Conservation (phyloP, 805 yeast species). For the Starmerella sp. region DNA sequence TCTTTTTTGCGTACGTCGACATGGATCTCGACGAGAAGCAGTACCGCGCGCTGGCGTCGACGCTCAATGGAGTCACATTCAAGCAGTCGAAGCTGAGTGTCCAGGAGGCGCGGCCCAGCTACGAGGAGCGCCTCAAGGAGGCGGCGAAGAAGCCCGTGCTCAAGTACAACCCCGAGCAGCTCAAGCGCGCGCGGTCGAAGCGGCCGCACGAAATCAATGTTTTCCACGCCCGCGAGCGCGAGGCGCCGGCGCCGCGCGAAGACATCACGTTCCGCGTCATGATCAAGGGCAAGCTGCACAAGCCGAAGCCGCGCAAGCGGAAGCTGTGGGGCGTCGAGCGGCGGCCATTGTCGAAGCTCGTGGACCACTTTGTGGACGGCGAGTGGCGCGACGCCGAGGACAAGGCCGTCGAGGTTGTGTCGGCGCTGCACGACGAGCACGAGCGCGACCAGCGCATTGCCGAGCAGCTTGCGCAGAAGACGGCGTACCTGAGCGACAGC, state of each 20-base stretch:
- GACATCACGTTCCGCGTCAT: constrained; percentile 51
- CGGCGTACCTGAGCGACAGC: constrained; percentile 22
- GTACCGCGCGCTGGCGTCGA: constrained; percentile 40
- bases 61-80: constrained; percentile 60
- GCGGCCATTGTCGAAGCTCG: constrained; percentile 40
- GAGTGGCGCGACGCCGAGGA: constrained; percentile 73
- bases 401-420: constrained; percentile 54
- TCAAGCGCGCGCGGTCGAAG: constrained; percentile 29
- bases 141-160: constrained; percentile 37
- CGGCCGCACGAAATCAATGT: constrained; percentile 30
- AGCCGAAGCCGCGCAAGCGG: constrained; percentile 55
- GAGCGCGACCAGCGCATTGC: constrained; percentile 18
- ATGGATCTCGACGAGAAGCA: constrained; percentile 40
- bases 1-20: constrained; percentile 55
- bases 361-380: constrained; percentile 49
- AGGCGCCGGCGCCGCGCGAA: constrained; percentile 37
- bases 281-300: constrained; percentile 42
- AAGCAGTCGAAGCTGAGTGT: constrained; percentile 61
- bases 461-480: constrained; percentile 4
- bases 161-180: constrained; percentile 22
- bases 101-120: constrained; percentile 47
- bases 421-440: constrained; percentile 28
- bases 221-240: constrained; percentile 52
- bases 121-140: constrained; percentile 37
- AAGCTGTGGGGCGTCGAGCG: constrained; percentile 89